Base-by-base conservation (phyloP, 768 basidiomycete genomes). In the Boletus vinaceobasis region DNA sequence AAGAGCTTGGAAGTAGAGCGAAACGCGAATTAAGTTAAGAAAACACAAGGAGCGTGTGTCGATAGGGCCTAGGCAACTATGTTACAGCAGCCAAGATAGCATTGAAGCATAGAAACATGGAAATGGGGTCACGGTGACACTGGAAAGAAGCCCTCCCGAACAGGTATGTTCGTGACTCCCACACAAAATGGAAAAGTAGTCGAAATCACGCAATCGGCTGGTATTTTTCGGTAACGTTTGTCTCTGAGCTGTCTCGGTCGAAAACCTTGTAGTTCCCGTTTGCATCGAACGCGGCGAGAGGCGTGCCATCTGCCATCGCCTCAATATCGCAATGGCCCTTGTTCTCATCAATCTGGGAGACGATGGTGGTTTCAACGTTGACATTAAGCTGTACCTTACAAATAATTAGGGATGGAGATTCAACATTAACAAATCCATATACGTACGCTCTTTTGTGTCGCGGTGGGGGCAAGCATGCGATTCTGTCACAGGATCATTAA, bases 331-430 rank as follows among this genome's bases (percentile, higher is more conserved):
- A 56, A 23, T 53, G 56, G n/a, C 59, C 61, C 35, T 60, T 59
- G 33, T 59, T 50, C 10, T 66, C 70, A 35, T 70, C 69, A 2
- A 70, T 65, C 31, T 66, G 65, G 13, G 69, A 70, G 6, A 71
- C 65, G 14, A 72, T 57, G 4, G 71, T 71, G 0, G 70, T 71
- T 26, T 71, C 69, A 4, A 71, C 71, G 40, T 71, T 71, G 56
- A 71, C 69, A 14, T 72, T 70, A 3, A 71, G 57, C 42, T 63
- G 66, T 15, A 60, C 9, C 59, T 58, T 5, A 1, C 0, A 10
- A 0, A 11, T 17, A 7, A 5, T 52, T 8, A 59, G 29, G 5
- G 21, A 40, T 11, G 15, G 31, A 11, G 1, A 35, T 5, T 13
- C 0, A 17, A 47, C 0, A 42, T 23, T 11, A 50, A 48, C 1